Conservation (phyloP, 768 basidiomycete genomes). For the Lanmaoa rubissima region DNA sequence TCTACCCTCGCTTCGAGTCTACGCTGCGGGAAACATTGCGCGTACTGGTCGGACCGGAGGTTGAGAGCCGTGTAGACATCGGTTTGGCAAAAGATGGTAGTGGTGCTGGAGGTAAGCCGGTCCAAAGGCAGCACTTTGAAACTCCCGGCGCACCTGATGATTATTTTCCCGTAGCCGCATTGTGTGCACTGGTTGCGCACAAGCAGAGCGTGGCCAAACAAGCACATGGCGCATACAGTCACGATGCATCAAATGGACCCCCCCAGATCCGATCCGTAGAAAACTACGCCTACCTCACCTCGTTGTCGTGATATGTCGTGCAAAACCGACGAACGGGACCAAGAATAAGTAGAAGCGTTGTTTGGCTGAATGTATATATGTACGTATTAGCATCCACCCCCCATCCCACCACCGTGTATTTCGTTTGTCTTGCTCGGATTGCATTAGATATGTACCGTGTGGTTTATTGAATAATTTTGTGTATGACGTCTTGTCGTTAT, state of each 20-base stretch:
- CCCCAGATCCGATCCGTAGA: conserved; percentile 16
- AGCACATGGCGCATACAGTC: conserved; percentile 2
- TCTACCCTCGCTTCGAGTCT: conserved; percentile 84
- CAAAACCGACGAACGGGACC: neutral
- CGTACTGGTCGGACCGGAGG: conserved; percentile 73
- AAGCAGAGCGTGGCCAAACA: conserved; percentile 22
- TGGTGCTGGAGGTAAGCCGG: conserved; percentile 87
- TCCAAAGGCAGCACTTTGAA: neutral
- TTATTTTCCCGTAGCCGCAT: conserved; percentile 56
- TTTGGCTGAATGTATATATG: conserved; percentile 4
- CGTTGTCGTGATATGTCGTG: conserved; percentile 20
- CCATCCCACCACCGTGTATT: conserved; percentile 1
- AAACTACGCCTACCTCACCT: conserved; percentile 13
- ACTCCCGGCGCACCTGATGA: neutral
- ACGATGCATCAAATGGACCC: conserved; percentile 3
- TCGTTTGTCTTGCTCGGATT: conserved; percentile 4
- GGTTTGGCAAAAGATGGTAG: conserved; percentile 97
- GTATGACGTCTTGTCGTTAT: neutral
- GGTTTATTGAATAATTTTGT: neutral
- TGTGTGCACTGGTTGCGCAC: conserved; percentile 63
- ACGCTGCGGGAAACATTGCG: conserved; percentile 72
- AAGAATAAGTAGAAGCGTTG: neutral
- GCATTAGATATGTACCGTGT: conserved; percentile 1
- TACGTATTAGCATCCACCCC: conserved; percentile 7
- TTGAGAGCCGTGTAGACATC: conserved; percentile 78